phyloP scores from a whole-genome alignment of 345 rosid genomes.

The Gossypium sturtianum region DNA sequence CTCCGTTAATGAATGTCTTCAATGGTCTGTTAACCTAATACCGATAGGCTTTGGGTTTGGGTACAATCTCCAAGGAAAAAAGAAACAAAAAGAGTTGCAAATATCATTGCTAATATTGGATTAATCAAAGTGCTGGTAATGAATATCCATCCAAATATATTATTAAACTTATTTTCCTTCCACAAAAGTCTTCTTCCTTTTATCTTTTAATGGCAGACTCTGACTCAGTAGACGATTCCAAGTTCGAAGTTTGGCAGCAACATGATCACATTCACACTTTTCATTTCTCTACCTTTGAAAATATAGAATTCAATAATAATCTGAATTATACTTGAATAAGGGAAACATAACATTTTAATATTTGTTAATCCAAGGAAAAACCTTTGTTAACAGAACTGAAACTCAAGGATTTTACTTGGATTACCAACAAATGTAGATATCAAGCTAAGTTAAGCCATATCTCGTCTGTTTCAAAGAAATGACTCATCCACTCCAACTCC shows the following conservation, averaged over 20 bases:
- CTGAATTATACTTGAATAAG: not conserved
- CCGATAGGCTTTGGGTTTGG: not conserved
- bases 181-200: not conserved
- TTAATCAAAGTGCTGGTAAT: not conserved
- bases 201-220: not conserved
- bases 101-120: not conserved
- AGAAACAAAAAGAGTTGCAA: not conserved
- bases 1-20: too few species aligned
- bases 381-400: not conserved
- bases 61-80: not conserved
- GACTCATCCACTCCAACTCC: conserved; percentile 39
- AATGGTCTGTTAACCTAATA: too few species aligned
- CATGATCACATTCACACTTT: not conserved
- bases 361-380: conserved; percentile 9
- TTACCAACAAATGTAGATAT: not conserved
- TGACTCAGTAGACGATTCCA: not conserved
- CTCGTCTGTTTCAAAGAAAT: conserved; percentile 31
- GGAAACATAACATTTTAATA: not conserved
- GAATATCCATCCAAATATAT: not conserved
- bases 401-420: conserved; percentile 5
- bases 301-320: not conserved
- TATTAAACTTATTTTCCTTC: not conserved
- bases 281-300: not conserved
- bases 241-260: not conserved
- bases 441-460: conserved; percentile 19